A percentile compares a stretch with the other conserved stretches of the same genome.
phyloP scores from a whole-genome alignment of 805 yeast species.

The Lipomyces yamanashiensis region DNA sequence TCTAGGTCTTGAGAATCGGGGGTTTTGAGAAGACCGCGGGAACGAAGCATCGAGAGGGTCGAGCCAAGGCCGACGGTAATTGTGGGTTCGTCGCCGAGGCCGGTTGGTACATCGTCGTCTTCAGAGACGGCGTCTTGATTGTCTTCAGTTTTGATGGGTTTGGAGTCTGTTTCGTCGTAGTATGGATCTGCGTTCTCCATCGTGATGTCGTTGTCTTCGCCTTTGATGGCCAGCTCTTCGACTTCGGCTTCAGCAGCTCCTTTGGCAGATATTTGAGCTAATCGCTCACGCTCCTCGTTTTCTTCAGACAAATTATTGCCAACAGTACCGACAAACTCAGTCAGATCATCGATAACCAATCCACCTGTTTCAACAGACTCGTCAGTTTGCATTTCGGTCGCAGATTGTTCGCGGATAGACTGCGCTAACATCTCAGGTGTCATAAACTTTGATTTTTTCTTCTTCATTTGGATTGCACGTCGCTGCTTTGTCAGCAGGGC shows the following conservation, averaged over 20 bases:
- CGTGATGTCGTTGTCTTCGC: slow-evolving; percentile 13
- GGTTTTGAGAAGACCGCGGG: slow-evolving; percentile 41
- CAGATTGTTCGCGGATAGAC: slow-evolving; percentile 41
- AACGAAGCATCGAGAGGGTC: slow-evolving; percentile 45
- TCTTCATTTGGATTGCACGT: slow-evolving; percentile 43
- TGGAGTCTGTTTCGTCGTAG: slow-evolving; percentile 20
- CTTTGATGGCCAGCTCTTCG: not conserved
- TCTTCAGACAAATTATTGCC: slow-evolving; percentile 26
- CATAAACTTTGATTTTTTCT: slow-evolving; percentile 18
- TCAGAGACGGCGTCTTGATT: slow-evolving; percentile 18
- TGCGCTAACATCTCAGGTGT: slow-evolving; percentile 42
- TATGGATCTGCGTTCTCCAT: slow-evolving; percentile 27
- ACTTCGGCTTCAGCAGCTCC: slow-evolving; percentile 8
- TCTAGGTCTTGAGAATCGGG: slow-evolving; percentile 38
- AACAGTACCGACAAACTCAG: slow-evolving; percentile 42
- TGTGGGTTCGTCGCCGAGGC: slow-evolving; percentile 36
- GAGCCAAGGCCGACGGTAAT: slow-evolving; percentile 47
- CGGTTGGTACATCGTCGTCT: slow-evolving; percentile 26
- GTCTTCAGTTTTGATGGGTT: slow-evolving; percentile 18
- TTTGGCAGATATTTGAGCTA: slow-evolving; percentile 11
- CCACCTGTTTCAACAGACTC: slow-evolving; percentile 34
- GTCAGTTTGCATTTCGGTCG: slow-evolving; percentile 33
- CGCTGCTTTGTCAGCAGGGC: slow-evolving; percentile 42
- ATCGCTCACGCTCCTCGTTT: slow-evolving; percentile 24
- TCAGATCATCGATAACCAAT: slow-evolving; percentile 51